Evolutionary conservation across 192 early-diverging fungal genomes (phyloP).

Genomic region (Paraglomus occultum): DNA sequence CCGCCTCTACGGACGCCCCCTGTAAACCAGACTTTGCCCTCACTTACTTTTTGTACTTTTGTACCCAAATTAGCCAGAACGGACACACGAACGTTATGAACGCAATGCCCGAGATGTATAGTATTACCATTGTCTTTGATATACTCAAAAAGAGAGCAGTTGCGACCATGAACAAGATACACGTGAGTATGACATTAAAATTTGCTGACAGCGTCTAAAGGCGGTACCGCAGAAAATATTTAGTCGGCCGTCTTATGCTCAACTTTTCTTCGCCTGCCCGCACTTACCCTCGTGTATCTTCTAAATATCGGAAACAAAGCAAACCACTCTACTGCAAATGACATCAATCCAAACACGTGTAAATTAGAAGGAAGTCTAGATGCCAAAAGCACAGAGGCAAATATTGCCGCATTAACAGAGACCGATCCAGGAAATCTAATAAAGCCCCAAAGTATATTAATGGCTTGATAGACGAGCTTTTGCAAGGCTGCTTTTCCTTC

Average conservation of each 20-base stretch:
- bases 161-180: constrained; percentile 58
- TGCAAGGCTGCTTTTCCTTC: constrained; percentile 15
- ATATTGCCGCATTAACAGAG: constrained; percentile 96
- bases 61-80: constrained; percentile 87
- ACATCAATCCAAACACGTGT: constrained; percentile 86
- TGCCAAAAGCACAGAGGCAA: constrained; percentile 88
- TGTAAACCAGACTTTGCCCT: constrained; percentile 7
- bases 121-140: constrained; percentile 63
- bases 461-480: constrained; percentile 28
- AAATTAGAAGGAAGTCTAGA: constrained; percentile 79
- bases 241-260: neutral
- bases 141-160: constrained; percentile 67
- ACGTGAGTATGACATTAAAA: constrained; percentile 54
- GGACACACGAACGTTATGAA: constrained; percentile 89
- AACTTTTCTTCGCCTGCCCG: neutral
- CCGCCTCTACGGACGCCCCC: constrained; percentile 3
- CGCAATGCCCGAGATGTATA: constrained; percentile 65
- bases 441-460: constrained; percentile 32
- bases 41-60: constrained; percentile 93
- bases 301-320: constrained; percentile 93
- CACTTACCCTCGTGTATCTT: constrained; percentile 64
- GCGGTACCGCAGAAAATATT: neutral
- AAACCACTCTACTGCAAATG: constrained; percentile 89
- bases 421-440: constrained; percentile 84
- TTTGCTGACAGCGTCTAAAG: constrained; percentile 36